Evolutionary conservation across 2,329 filamentous ascomycete species (phyloP).

Genomic region (Zymoseptoria crescenta): DNA sequence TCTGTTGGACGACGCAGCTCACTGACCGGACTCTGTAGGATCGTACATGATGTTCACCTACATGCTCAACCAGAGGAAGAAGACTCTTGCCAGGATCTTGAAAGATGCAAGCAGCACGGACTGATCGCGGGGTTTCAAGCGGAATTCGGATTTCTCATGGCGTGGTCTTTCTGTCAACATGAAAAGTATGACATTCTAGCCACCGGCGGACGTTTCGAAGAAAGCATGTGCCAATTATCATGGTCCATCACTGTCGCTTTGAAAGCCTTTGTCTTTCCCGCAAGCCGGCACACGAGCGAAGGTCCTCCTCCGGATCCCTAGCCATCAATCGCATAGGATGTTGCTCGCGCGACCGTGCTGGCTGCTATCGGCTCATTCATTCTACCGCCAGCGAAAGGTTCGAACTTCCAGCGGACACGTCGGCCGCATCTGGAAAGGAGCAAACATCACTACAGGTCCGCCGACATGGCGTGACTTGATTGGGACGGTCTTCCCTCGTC

Average conservation of each 20-base stretch:
- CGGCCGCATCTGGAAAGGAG: no score
- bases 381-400: no score
- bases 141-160: background rate
- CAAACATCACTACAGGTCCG: background rate
- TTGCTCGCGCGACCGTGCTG: no score
- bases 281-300: background rate
- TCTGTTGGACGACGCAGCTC: background rate
- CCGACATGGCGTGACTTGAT: background rate
- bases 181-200: background rate
- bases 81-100: background rate
- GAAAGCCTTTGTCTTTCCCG: background rate
- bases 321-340: no score
- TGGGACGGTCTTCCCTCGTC: background rate
- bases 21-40: background rate
- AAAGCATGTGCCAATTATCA: background rate
- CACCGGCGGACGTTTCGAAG: background rate
- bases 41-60: constrained; percentile 9
- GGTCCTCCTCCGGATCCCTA: no score
- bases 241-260: background rate
- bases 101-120: background rate
- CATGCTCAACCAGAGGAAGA: constrained; percentile 7
- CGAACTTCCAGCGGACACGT: no score
- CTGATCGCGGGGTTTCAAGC: background rate
- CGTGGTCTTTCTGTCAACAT: background rate
- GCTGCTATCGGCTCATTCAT: no score